These are phyloP conservation scores for Skeletonema tropicum DNA, from an alignment of 108 stramenopile genomes.

Conservation along the genomic window DNA sequence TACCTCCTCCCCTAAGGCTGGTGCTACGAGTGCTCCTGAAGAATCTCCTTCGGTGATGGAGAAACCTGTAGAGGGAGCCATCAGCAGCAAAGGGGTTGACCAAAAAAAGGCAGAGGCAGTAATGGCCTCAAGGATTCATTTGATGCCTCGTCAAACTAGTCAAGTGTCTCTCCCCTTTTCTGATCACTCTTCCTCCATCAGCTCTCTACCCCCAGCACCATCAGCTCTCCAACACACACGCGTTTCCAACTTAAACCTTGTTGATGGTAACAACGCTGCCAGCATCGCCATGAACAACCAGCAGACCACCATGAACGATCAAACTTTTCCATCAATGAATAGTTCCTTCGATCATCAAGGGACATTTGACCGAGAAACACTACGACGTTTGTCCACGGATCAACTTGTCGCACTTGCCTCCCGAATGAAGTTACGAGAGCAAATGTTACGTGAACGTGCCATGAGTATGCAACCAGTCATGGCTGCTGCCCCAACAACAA, in stretches of 20 bases:
- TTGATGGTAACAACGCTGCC: neutral
- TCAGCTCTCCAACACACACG: neutral
- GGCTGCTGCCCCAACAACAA: neutral
- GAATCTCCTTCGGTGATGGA: neutral
- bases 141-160: neutral
- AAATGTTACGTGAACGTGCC: neutral
- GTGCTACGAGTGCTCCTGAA: neutral
- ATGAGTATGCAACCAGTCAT: neutral
- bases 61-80: neutral
- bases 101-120: neutral
- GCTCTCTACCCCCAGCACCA: neutral
- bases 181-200: neutral
- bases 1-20: neutral
- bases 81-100: neutral
- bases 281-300: neutral
- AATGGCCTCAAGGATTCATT: neutral
- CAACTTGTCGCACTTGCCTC: slow-evolving; percentile 1
- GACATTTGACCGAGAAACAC: neutral
- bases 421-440: slow-evolving; percentile 4
- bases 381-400: neutral
- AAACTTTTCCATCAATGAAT: neutral
- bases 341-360: neutral
- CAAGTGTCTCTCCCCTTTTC: neutral
- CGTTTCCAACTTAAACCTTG: neutral
- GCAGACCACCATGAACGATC: neutral